A percentile compares a stretch with the other conserved stretches of the same genome.
Evolutionary conservation across 768 basidiomycete genomes (phyloP).

Genomic region (Baorangia bicolor): DNA sequence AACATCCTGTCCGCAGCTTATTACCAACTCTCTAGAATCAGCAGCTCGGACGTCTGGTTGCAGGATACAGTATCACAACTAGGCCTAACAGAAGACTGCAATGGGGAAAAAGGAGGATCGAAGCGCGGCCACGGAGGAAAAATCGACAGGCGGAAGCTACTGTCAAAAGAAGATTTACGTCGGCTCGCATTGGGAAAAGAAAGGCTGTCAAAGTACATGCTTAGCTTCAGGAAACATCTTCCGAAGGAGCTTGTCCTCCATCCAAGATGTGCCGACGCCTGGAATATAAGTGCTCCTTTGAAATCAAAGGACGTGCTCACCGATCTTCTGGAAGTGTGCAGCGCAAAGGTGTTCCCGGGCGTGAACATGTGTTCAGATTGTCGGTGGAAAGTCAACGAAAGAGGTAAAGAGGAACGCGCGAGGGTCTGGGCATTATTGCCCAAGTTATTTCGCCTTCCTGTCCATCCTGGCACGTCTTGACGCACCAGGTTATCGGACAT

Average conservation of each 20-base stretch:
- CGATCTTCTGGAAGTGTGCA: conserved; percentile 1
- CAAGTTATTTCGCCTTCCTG: neutral
- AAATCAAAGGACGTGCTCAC: neutral
- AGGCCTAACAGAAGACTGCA: neutral
- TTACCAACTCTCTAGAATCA: conserved; percentile 1
- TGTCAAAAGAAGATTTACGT: conserved; percentile 5
- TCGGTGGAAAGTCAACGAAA: neutral
- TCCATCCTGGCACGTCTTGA: neutral
- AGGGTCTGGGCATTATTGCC: conserved; percentile 3
- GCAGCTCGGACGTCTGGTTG: neutral
- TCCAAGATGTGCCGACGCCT: neutral
- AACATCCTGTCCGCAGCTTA: neutral
- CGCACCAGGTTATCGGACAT: too few relatives aligned
- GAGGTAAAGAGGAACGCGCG: neutral
- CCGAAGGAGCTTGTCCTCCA: neutral
- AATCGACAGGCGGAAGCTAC: neutral
- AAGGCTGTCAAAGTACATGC: neutral
- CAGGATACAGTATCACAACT: neutral
- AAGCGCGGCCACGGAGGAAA: neutral
- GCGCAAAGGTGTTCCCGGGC: neutral
- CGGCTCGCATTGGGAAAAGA: neutral
- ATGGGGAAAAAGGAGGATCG: neutral
- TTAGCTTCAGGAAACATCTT: neutral
- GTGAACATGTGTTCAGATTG: neutral
- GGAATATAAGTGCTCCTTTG: neutral